Base-by-base conservation (phyloP, 176 grass and related monocot genomes). In the Eragrostis nindensis region DNA sequence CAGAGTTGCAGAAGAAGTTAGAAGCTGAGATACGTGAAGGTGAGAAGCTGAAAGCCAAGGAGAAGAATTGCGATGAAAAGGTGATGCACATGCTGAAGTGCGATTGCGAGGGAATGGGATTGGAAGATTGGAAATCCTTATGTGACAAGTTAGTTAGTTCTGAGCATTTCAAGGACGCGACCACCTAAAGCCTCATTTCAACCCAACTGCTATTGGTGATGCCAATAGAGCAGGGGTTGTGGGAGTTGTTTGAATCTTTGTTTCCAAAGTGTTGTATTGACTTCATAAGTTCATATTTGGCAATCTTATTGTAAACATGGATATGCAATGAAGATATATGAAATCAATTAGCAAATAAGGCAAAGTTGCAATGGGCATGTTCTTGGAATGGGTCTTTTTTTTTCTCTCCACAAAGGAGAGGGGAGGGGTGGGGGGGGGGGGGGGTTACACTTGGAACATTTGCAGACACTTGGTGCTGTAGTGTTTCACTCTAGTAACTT, bases 251-350 rank as follows among this genome's bases (percentile, higher is more conserved):
- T 19, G 15, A 71, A 5, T 63, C 22, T 76, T 7, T 49, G 12
- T 36, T 29, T 38, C 60, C 60, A 9, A 65, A 65, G 65, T 52
- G 3, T 18, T 50, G 32, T 53, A n/a, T 41, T 24, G 11, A 38
- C 3, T 52, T 66, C 12, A 5, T 0, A n/a, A 66, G 22, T 24
- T 53, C 4, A 79, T 66, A 50, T 38, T 65, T 36, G 43, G 60
- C 32, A 50, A 29, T 64, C 17, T 29, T 64, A 30, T 71, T 16
- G 47, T 71, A 73, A n/a, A 73, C 47, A 26, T 73, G 48, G 70
- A 53, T 38, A 8, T 53, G 48, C 18, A 21, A 71, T 4, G 6
- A 19, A 50, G 27, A 71, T 32, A 52, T 25, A 38, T 21, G 17
- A 38, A 49, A 73, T 54, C 48, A 73, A 32, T 7, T 52, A 73